Conservation (phyloP, 345 rosid species). For the Aurinia saxatilis region DNA sequence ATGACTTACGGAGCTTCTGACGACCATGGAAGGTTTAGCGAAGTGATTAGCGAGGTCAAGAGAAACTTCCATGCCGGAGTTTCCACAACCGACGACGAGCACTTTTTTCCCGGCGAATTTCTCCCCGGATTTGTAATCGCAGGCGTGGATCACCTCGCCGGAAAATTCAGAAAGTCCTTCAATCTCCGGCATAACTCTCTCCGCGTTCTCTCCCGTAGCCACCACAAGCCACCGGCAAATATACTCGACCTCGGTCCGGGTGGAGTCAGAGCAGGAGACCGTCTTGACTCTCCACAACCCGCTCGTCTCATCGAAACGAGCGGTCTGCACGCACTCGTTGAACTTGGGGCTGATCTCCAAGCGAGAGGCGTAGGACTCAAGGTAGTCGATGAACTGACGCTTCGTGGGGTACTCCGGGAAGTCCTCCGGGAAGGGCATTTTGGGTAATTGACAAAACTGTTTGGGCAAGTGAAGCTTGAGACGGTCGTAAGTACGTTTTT, state of each 20-base stretch:
- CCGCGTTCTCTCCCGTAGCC: constrained; percentile 96
- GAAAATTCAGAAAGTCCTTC: constrained; percentile 60
- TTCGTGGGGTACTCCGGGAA: constrained; percentile 71
- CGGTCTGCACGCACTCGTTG: constrained; percentile 80
- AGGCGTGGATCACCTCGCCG: constrained; percentile 68
- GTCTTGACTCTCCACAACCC: constrained; percentile 81
- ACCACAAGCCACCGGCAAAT: constrained; percentile 91
- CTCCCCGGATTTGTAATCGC: constrained; percentile 76
- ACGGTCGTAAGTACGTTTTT: constrained; percentile 68
- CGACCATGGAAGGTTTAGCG: constrained; percentile 72
- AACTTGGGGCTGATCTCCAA: constrained; percentile 70
- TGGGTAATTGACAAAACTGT: constrained; percentile 78
- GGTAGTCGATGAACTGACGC: constrained; percentile 63
- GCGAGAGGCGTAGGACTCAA: constrained; percentile 52
- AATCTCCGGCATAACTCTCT: constrained; percentile 60
- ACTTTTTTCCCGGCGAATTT: constrained; percentile 58
- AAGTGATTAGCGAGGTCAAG: constrained; percentile 74
- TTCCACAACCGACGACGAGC: constrained; percentile 88
- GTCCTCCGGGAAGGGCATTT: constrained; percentile 65
- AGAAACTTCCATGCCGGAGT: constrained; percentile 96
- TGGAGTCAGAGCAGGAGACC: constrained; percentile 31
- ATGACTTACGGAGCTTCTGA: constrained; percentile 78
- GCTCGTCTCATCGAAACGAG: constrained; percentile 68
- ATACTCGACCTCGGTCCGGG: constrained; percentile 83
- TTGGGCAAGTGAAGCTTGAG: constrained; percentile 83